A percentile compares a stretch with the other conserved stretches of the same genome.
Evolutionary conservation across 208 protist species (phyloP).

Genomic region (Leishmania arabica): DNA sequence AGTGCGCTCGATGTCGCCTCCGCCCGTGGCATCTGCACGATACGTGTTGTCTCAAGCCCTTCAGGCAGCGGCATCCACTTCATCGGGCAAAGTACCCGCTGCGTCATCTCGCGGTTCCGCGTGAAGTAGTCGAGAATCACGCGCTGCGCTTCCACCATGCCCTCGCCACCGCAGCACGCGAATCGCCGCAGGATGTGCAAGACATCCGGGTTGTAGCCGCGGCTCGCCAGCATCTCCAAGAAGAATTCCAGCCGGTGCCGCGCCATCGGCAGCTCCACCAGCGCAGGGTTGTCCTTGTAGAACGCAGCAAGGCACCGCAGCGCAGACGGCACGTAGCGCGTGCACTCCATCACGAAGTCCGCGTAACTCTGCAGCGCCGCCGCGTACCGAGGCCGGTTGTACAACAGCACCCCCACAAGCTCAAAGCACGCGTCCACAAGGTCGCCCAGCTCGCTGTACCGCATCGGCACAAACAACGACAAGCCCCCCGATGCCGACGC

Average conservation of each 20-base stretch:
- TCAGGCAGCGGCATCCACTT: constrained; percentile 10
- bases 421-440: constrained; percentile 44
- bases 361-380: constrained; percentile 33
- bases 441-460: constrained; percentile 44
- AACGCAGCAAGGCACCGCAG: constrained; percentile 37
- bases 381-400: constrained; percentile 34
- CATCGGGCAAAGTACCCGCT: constrained; percentile 29
- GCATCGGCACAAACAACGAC: constrained; percentile 26
- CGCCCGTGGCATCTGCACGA: constrained; percentile 8
- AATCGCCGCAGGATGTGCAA: constrained; percentile 42
- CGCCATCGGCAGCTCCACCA: constrained; percentile 47
- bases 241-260: constrained; percentile 39
- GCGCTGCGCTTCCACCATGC: constrained; percentile 48
- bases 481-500: neutral
- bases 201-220: constrained; percentile 28
- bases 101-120: constrained; percentile 18
- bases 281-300: constrained; percentile 40
- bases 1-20: neutral
- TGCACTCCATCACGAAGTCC: constrained; percentile 52
- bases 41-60: constrained; percentile 3
- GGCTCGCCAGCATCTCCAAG: constrained; percentile 31
- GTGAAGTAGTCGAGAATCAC: constrained; percentile 37
- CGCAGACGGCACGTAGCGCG: constrained; percentile 32
- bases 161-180: constrained; percentile 39
- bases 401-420: constrained; percentile 35